Conservation (phyloP, 2,329 filamentous ascomycete genomes). For the Colletotrichum filicis region DNA sequence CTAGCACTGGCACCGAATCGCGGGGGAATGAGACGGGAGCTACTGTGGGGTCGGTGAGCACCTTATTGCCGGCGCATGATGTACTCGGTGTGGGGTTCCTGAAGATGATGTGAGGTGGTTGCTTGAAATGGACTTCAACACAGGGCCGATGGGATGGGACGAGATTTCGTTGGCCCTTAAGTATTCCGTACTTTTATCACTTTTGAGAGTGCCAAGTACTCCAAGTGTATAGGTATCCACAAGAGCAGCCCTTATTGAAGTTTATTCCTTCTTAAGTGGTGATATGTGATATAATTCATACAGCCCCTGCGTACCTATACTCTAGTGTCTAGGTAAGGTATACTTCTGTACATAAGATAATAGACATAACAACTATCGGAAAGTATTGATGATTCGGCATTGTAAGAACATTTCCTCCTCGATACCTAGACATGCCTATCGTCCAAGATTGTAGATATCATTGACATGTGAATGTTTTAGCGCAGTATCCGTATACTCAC, state of each 20-base stretch:
- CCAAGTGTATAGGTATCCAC: background rate
- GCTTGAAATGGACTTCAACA: background rate
- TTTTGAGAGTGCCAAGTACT: background rate
- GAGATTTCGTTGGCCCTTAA: background rate
- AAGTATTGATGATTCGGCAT: background rate
- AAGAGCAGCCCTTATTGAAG: background rate
- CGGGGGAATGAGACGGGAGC: conserved; percentile 1
- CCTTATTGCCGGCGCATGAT: background rate
- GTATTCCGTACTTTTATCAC: background rate
- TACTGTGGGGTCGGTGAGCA: conserved; percentile 11
- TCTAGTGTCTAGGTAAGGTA: no score
- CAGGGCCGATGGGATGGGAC: background rate
- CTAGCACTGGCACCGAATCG: background rate
- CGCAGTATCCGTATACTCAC: no score
- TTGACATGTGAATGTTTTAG: no score
- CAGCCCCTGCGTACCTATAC: no score
- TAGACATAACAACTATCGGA: background rate
- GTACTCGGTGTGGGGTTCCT: conserved; percentile 21
- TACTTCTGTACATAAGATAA: no score
- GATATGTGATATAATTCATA: background rate
- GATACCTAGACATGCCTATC: background rate
- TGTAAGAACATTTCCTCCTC: background rate
- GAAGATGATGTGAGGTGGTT: conserved; percentile 20
- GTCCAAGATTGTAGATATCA: background rate
- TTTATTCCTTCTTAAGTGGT: background rate